phyloP scores from a whole-genome alignment of 2,329 filamentous ascomycete genomes.

The Plenodomus biglobosus region DNA sequence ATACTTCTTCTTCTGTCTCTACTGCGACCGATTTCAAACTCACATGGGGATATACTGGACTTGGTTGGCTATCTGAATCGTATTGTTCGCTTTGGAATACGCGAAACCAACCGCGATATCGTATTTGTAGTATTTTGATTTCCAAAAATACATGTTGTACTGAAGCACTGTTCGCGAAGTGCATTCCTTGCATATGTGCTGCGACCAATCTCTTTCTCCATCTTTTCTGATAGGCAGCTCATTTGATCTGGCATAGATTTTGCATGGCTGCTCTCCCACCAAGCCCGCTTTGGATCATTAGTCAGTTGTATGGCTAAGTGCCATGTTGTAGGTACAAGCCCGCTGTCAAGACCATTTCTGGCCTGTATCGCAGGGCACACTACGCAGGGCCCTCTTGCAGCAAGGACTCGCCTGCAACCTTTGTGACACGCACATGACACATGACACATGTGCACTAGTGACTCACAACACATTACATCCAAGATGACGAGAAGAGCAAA shows the following conservation, averaged over 20 bases:
- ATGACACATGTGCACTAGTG: background rate
- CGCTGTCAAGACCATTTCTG: background rate
- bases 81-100: constrained; percentile 1
- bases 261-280: too few relatives aligned
- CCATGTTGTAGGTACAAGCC: too few relatives aligned
- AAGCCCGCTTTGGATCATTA: background rate
- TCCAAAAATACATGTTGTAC: background rate
- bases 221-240: too few relatives aligned
- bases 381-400: background rate
- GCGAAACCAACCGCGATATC: background rate
- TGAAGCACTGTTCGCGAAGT: background rate
- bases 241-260: too few relatives aligned
- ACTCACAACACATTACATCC: background rate
- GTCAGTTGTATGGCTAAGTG: too few relatives aligned
- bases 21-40: constrained; percentile 6
- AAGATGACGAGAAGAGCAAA: too few relatives aligned
- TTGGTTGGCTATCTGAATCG: constrained; percentile 25
- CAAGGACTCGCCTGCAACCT: background rate
- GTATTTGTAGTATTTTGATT: background rate
- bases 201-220: too few relatives aligned
- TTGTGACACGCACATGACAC: background rate
- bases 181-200: too few relatives aligned
- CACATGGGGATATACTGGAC: constrained; percentile 13
- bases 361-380: background rate
- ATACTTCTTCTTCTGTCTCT: constrained; percentile 14